Evolutionary conservation across 83 land plant species (phyloP).

Genomic region (Larix sibirica): DNA sequence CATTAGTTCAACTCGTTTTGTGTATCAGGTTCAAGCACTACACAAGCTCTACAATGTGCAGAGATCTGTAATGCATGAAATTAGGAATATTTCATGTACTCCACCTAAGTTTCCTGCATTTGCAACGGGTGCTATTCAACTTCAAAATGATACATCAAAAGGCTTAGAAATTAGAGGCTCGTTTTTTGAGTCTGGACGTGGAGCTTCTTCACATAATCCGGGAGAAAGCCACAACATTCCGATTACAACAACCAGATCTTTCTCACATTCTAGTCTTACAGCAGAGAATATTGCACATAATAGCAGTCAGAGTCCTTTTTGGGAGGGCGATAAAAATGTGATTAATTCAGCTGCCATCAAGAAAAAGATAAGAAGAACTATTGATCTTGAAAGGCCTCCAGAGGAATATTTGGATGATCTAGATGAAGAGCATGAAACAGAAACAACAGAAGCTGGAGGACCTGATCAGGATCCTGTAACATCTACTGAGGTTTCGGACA

Average conservation of each 20-base stretch:
- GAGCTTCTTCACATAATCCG: neutral
- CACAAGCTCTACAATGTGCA: constrained; percentile 9
- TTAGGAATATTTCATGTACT: constrained; percentile 4
- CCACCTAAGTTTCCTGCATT: constrained; percentile 3
- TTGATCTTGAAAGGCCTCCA: constrained; percentile 17
- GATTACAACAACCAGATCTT: neutral
- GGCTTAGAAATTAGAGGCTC: neutral
- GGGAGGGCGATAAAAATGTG: neutral
- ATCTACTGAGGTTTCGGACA: constrained; percentile 1
- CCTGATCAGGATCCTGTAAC: constrained; percentile 7
- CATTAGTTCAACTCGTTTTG: neutral
- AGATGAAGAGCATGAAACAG: constrained; percentile 9
- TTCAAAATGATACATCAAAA: constrained; percentile 10
- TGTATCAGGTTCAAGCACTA: constrained; percentile 15
- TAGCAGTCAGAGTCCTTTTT: neutral
- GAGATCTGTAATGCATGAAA: constrained; percentile 17
- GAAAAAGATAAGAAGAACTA: constrained; percentile 4
- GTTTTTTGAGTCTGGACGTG: neutral
- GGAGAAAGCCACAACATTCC: constrained; percentile 3
- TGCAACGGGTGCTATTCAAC: neutral
- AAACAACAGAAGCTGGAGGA: constrained; percentile 3
- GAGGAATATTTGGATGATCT: constrained; percentile 15
- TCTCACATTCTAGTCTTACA: neutral
- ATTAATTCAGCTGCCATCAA: neutral
- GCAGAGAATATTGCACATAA: constrained; percentile 1